A percentile compares a stretch with the other conserved stretches of the same genome.
These are phyloP conservation scores for Fusarium sp. DNA, from an alignment of 2,329 filamentous ascomycete genomes.

Conservation along the genomic window DNA sequence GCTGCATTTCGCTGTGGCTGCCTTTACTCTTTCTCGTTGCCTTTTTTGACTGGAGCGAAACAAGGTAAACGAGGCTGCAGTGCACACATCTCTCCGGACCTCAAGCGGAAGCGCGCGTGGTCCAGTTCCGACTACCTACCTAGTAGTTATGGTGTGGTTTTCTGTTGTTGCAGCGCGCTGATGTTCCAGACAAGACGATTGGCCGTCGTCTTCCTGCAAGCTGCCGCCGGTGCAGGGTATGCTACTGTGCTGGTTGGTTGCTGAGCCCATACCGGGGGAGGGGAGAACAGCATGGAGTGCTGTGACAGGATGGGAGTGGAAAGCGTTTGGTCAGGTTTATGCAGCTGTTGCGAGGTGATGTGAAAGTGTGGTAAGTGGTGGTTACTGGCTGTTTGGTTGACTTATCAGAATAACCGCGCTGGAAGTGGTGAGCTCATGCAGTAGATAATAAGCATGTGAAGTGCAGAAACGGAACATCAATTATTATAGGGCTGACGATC, in stretches of 20 bases:
- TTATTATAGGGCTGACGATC: conserved; percentile 34
- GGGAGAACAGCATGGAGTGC: conserved; percentile 15
- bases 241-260: conserved; percentile 19
- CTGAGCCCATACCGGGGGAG: conserved; percentile 10
- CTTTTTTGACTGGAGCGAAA: conserved; percentile 7
- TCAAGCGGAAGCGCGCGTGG: conserved; percentile 15
- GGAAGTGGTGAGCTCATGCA: background rate
- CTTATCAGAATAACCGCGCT: conserved; percentile 16
- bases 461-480: conserved; percentile 21
- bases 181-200: conserved; percentile 22
- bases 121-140: conserved; percentile 5
- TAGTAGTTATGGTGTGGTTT: conserved; percentile 14
- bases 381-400: background rate
- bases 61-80: conserved; percentile 43
- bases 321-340: conserved; percentile 9
- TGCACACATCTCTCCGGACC: conserved; percentile 20
- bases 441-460: conserved; percentile 9
- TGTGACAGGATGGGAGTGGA: conserved; percentile 31
- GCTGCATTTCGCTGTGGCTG: conserved; percentile 29
- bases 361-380: conserved; percentile 2
- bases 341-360: conserved; percentile 1
- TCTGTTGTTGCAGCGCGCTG: conserved; percentile 26
- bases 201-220: conserved; percentile 29
- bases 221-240: conserved; percentile 21
- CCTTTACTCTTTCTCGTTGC: conserved; percentile 10